Conservation (phyloP, 805 yeast genomes). For the Yamadazyma sp. region DNA sequence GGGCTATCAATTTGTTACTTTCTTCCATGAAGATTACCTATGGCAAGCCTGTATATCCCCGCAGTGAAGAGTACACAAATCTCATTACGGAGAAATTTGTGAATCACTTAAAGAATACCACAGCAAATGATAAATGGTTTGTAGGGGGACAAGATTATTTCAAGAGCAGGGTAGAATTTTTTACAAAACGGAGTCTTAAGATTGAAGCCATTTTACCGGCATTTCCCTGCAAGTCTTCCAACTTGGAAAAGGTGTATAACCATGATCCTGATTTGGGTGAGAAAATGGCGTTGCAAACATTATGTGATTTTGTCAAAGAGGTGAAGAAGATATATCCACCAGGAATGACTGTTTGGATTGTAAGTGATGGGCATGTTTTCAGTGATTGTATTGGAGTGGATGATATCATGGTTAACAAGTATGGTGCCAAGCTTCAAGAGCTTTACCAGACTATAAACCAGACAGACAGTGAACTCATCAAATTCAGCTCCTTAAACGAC, state of each 20-base stretch:
- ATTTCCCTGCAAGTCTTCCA: slow-evolving; percentile 65
- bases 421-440: slow-evolving; percentile 44
- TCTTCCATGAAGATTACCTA: slow-evolving; percentile 20
- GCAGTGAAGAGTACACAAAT: slow-evolving; percentile 9
- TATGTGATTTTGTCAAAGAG: slow-evolving; percentile 29
- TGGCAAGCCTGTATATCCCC: slow-evolving; percentile 8
- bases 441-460: slow-evolving; percentile 29
- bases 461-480: slow-evolving; percentile 18
- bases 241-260: slow-evolving; percentile 50
- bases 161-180: slow-evolving; percentile 42
- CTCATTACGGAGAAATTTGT: slow-evolving; percentile 44
- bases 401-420: slow-evolving; percentile 51
- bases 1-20: slow-evolving; percentile 33
- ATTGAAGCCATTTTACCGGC: slow-evolving; percentile 63
- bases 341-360: slow-evolving; percentile 55
- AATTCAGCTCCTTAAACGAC: slow-evolving; percentile 36
- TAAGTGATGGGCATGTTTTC: slow-evolving; percentile 66
- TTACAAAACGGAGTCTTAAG: slow-evolving; percentile 46
- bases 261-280: slow-evolving; percentile 54
- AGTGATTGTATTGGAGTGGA: slow-evolving; percentile 64
- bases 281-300: slow-evolving; percentile 31
- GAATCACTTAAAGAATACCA: slow-evolving; percentile 46
- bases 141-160: slow-evolving; percentile 45
- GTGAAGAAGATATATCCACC: slow-evolving; percentile 47
- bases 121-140: slow-evolving; percentile 50